phyloP scores from a whole-genome alignment of 306 rosid species.

The Erythrophleum fordii region DNA sequence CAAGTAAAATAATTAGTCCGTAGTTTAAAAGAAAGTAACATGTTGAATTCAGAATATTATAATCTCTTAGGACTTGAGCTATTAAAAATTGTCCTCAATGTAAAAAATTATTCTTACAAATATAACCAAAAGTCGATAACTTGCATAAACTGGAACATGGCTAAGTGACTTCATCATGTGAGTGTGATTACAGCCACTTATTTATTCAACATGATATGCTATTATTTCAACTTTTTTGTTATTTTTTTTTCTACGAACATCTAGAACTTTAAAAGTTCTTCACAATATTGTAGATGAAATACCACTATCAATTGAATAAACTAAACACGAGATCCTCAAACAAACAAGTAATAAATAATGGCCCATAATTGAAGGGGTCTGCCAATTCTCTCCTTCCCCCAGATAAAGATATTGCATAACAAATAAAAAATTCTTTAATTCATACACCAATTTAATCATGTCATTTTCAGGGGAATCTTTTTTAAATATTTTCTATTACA shows the following conservation, averaged over 20 bases:
- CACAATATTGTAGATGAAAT: not conserved
- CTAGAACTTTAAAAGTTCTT: not conserved
- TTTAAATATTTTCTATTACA: too few relatives aligned
- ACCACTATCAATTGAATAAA: slow-evolving; percentile 11
- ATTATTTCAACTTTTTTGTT: not conserved
- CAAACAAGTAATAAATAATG: slow-evolving; percentile 19
- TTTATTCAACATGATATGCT: not conserved
- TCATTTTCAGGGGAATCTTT: too few relatives aligned
- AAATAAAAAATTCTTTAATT: not conserved
- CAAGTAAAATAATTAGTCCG: not conserved
- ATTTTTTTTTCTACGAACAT: not conserved
- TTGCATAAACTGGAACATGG: not conserved
- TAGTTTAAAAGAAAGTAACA: not conserved
- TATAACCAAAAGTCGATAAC: not conserved
- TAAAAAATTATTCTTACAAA: not conserved
- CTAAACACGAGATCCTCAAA: not conserved
- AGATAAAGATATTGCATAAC: not conserved
- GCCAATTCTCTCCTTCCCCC: not conserved
- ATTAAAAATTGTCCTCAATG: not conserved
- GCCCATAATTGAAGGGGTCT: not conserved
- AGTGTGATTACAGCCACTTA: not conserved
- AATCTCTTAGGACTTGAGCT: not conserved
- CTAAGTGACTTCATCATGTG: not conserved
- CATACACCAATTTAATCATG: not conserved
- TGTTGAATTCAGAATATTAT: not conserved